A percentile compares a stretch with the other conserved stretches of the same genome.
These are phyloP conservation scores for Inonotus obliquus DNA, from an alignment of 1,284 basidiomycete species.

Conservation along the genomic window DNA sequence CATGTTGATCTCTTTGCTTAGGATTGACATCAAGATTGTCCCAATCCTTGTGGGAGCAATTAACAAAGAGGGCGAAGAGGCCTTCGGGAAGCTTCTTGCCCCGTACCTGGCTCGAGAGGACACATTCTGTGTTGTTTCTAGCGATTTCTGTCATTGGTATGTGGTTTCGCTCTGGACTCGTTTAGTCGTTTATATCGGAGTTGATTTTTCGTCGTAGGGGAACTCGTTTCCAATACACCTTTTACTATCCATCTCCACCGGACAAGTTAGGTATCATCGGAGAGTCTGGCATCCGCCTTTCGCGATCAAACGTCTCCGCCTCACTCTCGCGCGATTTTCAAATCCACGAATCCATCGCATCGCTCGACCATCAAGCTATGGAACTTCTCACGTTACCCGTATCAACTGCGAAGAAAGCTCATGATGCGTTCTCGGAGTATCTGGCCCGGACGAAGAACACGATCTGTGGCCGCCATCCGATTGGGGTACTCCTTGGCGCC, in stretches of 20 bases:
- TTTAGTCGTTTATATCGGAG: background rate
- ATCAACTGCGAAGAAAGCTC: slow-evolving; percentile 46
- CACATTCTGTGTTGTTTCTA: slow-evolving; percentile 89
- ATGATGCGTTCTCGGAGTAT: slow-evolving; percentile 70
- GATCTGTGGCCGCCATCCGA: slow-evolving; percentile 95
- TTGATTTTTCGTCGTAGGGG: slow-evolving; percentile 62
- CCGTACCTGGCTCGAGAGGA: slow-evolving; percentile 73
- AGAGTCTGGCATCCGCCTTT: slow-evolving; percentile 47
- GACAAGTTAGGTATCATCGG: slow-evolving; percentile 34
- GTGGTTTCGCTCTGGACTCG: background rate
- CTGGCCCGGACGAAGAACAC: slow-evolving; percentile 87
- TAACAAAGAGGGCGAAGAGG: slow-evolving; percentile 49
- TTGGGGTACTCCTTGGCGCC: slow-evolving; percentile 85
- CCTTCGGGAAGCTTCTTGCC: slow-evolving; percentile 70
- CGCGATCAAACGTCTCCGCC: slow-evolving; percentile 36
- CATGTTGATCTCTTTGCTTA: slow-evolving; percentile 27
- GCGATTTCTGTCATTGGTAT: slow-evolving; percentile 98
- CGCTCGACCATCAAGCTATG: slow-evolving; percentile 79
- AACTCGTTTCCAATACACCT: slow-evolving; percentile 83
- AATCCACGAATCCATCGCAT: slow-evolving; percentile 68
- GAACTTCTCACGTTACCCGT: slow-evolving; percentile 61
- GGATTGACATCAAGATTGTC: slow-evolving; percentile 74
- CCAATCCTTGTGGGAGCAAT: slow-evolving; percentile 92
- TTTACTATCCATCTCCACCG: slow-evolving; percentile 76
- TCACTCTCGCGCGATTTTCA: slow-evolving; percentile 40